Base-by-base conservation (phyloP, 2,329 filamentous ascomycete species). In the Penicillium sp. region DNA sequence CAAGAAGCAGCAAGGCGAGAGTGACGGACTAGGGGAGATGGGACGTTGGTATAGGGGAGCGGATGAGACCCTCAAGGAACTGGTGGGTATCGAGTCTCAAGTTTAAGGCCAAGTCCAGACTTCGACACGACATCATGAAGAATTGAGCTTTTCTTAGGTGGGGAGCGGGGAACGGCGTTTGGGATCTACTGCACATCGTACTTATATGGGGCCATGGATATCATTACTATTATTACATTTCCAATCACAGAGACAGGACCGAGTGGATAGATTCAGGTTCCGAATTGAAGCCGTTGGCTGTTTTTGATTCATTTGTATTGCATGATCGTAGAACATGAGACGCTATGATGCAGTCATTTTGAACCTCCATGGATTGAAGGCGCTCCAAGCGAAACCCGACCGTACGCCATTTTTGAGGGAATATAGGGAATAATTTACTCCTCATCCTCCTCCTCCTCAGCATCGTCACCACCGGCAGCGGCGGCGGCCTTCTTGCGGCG, bases 401-500 rank as follows among this genome's bases (percentile, higher is more conserved):
- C 63, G 58, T 65, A 68, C 65, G 65, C 67, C 63, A 49, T 58
- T 61, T 62, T 63, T 64, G 58, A 43, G 43, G 55, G 57, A 60
- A 38, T 45, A 38, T 48, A 57, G 36, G 40, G 43, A 47, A 70
- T 75, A 48, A 66, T 68, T 60, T 68, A 68, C 64, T 77, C 77
- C 74, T 95, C 90, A 67, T 95, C 90, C 74, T 95, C 92, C 70
- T 89, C 91, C 64, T 83, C 92, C 52, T 68, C 64, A 36, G 66
- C 70, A 31, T 61, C 72, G 38, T 71, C 72, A 41, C 75, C 74
- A 76, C 86, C 86, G 80, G 95, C 89, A 57, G 90, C 89, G 66
- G 93, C 89, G 82, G 89, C 92, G 76, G 91, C 89, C 91, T 97
- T 99, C 93, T 97, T 99, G 84, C 93, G 95, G 78, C 89, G 86